Conservation (phyloP, 257 asterid species). For the Ilex aquifolium region DNA sequence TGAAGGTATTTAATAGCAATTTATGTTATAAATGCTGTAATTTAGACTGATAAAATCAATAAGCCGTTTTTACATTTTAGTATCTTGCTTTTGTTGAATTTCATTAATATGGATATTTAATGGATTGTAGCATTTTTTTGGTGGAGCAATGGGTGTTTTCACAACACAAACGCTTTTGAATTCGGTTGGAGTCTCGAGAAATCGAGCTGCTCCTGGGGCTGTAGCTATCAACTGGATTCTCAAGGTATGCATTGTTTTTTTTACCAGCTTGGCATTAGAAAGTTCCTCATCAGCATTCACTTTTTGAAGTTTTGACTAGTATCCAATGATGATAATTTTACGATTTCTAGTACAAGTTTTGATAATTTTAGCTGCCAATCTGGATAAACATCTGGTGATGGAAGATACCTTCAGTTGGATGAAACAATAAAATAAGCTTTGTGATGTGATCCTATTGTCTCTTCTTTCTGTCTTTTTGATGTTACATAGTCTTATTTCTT, state of each 20-base stretch:
- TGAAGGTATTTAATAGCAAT: constrained; percentile 49
- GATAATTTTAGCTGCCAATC: too few species aligned
- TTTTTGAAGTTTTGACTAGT: too few species aligned
- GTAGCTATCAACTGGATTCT: constrained; percentile 98
- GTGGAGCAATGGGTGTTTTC: constrained; percentile 99
- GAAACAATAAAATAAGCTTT: neutral
- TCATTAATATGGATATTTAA: too few species aligned
- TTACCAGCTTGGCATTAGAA: too few species aligned
- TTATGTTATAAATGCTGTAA: neutral
- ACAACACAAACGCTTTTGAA: constrained; percentile 89
- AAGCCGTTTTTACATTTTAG: constrained; percentile 6
- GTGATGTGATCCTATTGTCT: neutral
- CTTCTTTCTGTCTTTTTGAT: too few species aligned
- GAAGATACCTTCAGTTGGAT: too few species aligned
- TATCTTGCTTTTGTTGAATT: neutral
- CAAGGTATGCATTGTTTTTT: constrained; percentile 47
- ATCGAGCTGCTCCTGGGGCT: constrained; percentile 65
- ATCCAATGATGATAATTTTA: too few species aligned
- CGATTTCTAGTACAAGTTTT: too few species aligned
- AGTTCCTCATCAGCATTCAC: too few species aligned
- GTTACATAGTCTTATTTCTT: too few species aligned
- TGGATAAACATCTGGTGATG: too few species aligned
- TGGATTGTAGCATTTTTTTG: constrained; percentile 74
- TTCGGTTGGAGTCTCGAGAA: constrained; percentile 80
- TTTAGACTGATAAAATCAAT: too few species aligned